phyloP scores from a whole-genome alignment of 768 basidiomycete genomes.

The Vararia minispora region DNA sequence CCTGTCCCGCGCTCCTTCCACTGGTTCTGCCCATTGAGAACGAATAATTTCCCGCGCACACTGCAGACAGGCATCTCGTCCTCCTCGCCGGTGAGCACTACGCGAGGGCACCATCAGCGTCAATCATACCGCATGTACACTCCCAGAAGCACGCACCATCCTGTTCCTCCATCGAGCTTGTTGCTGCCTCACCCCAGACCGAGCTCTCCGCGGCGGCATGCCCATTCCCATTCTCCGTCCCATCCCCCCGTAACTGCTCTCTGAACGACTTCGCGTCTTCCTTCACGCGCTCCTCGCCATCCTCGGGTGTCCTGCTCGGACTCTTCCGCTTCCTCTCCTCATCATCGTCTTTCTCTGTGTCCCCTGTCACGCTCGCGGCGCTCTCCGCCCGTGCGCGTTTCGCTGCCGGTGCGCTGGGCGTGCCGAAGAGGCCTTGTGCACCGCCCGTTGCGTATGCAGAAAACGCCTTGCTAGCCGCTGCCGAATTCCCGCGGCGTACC shows the following conservation, averaged over 20 bases:
- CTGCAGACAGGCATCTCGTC: constrained; percentile 70
- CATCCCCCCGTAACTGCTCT: constrained; percentile 50
- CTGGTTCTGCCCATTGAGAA: constrained; percentile 41
- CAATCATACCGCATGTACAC: neutral
- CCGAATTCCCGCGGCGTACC: constrained; percentile 26
- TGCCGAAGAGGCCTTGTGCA: constrained; percentile 31
- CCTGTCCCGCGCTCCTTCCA: constrained; percentile 80
- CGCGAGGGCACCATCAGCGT: constrained; percentile 2
- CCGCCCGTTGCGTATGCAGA: constrained; percentile 44
- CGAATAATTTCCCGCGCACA: constrained; percentile 67
- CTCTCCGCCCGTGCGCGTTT: constrained; percentile 48
- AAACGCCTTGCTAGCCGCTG: constrained; percentile 41
- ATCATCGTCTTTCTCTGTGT: constrained; percentile 17
- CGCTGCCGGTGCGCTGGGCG: constrained; percentile 29
- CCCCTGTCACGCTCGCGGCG: constrained; percentile 17
- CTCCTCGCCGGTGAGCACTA: constrained; percentile 76
- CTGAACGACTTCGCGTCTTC: constrained; percentile 33
- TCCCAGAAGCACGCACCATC: constrained; percentile 35
- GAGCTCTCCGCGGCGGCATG: constrained; percentile 19
- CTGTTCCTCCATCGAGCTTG: constrained; percentile 51
- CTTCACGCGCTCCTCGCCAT: constrained; percentile 1
- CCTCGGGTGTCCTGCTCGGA: constrained; percentile 4
- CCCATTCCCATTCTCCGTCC: constrained; percentile 42
- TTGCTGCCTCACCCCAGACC: constrained; percentile 36
- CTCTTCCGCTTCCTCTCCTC: constrained; percentile 13